These are phyloP conservation scores for Sambucus nigra DNA, from an alignment of 129 eudicot species.

Conservation along the genomic window DNA sequence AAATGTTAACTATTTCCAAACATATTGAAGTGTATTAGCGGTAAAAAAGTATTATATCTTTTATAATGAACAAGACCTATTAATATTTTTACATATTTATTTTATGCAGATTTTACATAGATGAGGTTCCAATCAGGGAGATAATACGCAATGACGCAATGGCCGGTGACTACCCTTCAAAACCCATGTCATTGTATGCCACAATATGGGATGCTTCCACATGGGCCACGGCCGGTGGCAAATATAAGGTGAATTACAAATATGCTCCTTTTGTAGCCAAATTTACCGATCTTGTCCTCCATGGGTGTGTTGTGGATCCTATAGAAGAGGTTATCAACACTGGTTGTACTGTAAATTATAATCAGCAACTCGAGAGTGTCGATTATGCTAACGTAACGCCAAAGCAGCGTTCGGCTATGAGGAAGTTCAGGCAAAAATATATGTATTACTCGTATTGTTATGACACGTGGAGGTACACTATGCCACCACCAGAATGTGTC, in stretches of 20 bases:
- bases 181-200: conserved; percentile 91
- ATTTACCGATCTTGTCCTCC: conserved; percentile 66
- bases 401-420: conserved; percentile 47
- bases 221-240: conserved; percentile 94
- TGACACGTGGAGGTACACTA: conserved; percentile 51
- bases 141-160: conserved; percentile 45
- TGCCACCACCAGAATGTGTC: conserved; percentile 68
- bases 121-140: conserved; percentile 75
- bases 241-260: conserved; percentile 70
- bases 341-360: conserved; percentile 20
- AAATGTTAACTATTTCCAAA: no score
- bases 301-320: conserved; percentile 68
- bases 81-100: no score
- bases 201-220: conserved; percentile 96
- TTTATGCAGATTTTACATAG: conserved; percentile 61
- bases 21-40: no score
- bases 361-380: conserved; percentile 27
- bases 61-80: no score
- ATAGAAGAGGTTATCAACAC: conserved; percentile 30
- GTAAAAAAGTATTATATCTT: no score
- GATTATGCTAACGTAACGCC: conserved; percentile 33
- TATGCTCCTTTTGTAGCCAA: conserved; percentile 79
- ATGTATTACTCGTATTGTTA: conserved; percentile 91
- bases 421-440: conserved; percentile 45
- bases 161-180: conserved; percentile 87